phyloP scores from a whole-genome alignment of 768 basidiomycete species.

The Suillus hirtellus region DNA sequence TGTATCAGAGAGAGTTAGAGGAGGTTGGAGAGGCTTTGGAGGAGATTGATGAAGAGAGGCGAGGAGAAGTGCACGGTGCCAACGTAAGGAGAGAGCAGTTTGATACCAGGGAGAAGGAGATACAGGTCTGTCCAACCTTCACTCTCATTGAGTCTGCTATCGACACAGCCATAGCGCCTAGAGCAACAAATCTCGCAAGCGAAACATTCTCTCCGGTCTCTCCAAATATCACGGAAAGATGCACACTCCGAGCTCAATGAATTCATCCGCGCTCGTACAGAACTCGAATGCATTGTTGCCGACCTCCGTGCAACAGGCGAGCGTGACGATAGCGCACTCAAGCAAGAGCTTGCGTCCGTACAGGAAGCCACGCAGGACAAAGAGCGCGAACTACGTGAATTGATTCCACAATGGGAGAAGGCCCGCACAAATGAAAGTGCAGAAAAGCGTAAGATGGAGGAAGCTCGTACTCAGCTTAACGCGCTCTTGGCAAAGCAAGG shows the following conservation, averaged over 20 bases:
- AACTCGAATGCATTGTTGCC: conserved; percentile 78
- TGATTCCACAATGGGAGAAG: conserved; percentile 73
- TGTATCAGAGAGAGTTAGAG: conserved; percentile 88
- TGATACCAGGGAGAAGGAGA: conserved; percentile 80
- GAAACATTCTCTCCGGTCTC: conserved; percentile 70
- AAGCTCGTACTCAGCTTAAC: conserved; percentile 66
- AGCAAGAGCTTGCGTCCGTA: conserved; percentile 62
- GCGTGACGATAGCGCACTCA: conserved; percentile 62
- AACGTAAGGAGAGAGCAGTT: conserved; percentile 83
- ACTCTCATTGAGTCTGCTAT: not conserved
- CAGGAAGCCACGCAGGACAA: conserved; percentile 62
- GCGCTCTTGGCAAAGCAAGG: conserved; percentile 90
- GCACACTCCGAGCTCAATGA: conserved; percentile 84
- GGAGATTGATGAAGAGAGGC: conserved; percentile 81
- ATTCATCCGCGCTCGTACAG: conserved; percentile 79
- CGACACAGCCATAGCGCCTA: conserved; percentile 51
- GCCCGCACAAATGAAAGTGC: conserved; percentile 49
- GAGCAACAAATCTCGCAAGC: conserved; percentile 71
- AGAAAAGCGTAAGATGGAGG: conserved; percentile 71
- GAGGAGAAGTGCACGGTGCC: conserved; percentile 79
- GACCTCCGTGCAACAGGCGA: conserved; percentile 73
- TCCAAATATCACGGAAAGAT: conserved; percentile 69
- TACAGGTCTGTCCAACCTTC: conserved; percentile 55
- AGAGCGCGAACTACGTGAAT: conserved; percentile 57
- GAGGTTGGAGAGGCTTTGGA: conserved; percentile 87